Conservation (phyloP, 2,329 filamentous ascomycete species). For the Fonsecaea multimorphosa region DNA sequence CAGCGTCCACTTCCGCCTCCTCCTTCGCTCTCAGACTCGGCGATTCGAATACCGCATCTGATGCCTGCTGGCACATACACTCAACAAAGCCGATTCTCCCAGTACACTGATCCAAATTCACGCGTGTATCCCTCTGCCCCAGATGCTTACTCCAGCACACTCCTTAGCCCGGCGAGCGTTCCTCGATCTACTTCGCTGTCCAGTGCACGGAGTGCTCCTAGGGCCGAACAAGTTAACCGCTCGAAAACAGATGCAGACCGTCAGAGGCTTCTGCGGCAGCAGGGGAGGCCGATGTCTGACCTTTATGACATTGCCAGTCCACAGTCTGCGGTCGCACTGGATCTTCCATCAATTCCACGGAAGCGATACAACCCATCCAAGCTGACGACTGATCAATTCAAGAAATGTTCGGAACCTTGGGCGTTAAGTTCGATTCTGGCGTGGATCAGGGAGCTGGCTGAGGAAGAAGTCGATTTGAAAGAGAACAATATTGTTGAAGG, state of each 20-base stretch:
- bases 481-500: slow-evolving; percentile 85
- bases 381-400: slow-evolving; percentile 78
- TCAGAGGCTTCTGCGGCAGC: slow-evolving; percentile 57
- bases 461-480: slow-evolving; percentile 87
- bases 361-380: slow-evolving; percentile 87
- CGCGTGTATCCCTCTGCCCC: slow-evolving; percentile 50
- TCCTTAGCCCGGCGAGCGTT: slow-evolving; percentile 56
- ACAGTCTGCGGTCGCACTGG: slow-evolving; percentile 67
- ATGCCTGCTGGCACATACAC: slow-evolving; percentile 66
- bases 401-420: slow-evolving; percentile 88
- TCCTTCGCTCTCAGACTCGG: slow-evolving; percentile 51
- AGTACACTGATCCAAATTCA: slow-evolving; percentile 46
- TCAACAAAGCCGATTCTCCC: slow-evolving; percentile 58
- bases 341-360: slow-evolving; percentile 83
- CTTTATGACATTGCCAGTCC: slow-evolving; percentile 61
- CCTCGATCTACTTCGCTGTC: slow-evolving; percentile 81
- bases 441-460: slow-evolving; percentile 88
- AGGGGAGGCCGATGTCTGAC: slow-evolving; percentile 58
- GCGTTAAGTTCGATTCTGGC: slow-evolving; percentile 83
- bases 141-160: slow-evolving; percentile 58
- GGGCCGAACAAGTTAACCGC: slow-evolving; percentile 79
- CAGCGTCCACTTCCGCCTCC: slow-evolving; percentile 67
- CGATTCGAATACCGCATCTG: slow-evolving; percentile 56
- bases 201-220: slow-evolving; percentile 79
- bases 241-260: slow-evolving; percentile 92